Evolutionary conservation across 257 asterid species (phyloP), one percentile per base, ranked within the genome.

Genomic region (Orobanche coerulescens): DNA sequence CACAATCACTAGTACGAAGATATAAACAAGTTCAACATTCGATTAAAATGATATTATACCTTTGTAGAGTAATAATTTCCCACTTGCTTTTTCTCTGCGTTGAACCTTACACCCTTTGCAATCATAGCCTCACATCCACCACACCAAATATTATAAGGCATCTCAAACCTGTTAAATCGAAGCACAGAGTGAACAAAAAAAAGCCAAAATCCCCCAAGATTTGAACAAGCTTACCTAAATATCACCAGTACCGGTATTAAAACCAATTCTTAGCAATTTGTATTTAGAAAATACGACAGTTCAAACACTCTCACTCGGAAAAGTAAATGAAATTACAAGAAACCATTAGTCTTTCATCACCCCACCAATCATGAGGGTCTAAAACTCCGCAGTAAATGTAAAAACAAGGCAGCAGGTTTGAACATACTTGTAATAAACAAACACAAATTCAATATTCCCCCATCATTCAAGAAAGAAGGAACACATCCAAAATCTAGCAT

Each of bases 71-170:
- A 88, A 75, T 92, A 92, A 68, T 86, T 92, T 31, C 97, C 98
- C 60, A 86, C 96, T 93, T 93, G 96, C 81, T 89, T 93, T 64
- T 93, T 89, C 79, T 93, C 97, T 13, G 99, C 99, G 68, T 93
- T 93, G 79, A 93, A 89, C 73, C 99, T 76, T 54, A 92, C 98
- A 81, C 97, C 98, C 76, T 92, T 92, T 12, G 95, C 98, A 68
- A 92, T 92, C 97, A 93, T 88, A 67, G 98, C 88, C 78, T 88
- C 94, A 39, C 98, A 92, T 57, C 97, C 98, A 66, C 97, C 98
- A 78, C 96, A 92, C 95, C 98, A 92, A 47, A 92, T 74, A 73
- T 92, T 79, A 71, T 30, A 92, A 36, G 98, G 96, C 98, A 88
- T 92, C 88, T 92, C 95, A 24, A 92, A 92, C 84, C 98, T 92